These are phyloP conservation scores for Luzula sylvatica DNA, from an alignment of 176 grass and related monocot genomes.

Conservation along the genomic window DNA sequence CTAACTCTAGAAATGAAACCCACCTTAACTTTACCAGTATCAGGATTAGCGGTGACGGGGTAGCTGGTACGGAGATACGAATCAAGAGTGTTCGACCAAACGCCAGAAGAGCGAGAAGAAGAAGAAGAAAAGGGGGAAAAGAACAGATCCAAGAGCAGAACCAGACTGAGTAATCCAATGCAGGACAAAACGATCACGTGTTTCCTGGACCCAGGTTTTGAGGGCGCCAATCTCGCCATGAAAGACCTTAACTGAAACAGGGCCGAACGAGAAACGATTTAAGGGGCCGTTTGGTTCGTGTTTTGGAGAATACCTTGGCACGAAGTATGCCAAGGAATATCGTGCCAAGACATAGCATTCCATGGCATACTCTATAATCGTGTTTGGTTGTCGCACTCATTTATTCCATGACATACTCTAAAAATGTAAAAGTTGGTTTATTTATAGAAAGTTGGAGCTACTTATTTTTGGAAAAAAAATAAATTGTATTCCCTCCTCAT, in stretches of 20 bases:
- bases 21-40: slow-evolving; percentile 28
- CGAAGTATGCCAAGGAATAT: too few species aligned
- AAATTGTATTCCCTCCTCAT: too few species aligned
- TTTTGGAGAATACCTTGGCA: too few species aligned
- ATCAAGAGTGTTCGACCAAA: slow-evolving; percentile 46
- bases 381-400: too few species aligned
- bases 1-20: not conserved
- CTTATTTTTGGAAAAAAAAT: too few species aligned
- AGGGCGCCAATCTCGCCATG: slow-evolving; percentile 49
- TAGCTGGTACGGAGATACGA: slow-evolving; percentile 7
- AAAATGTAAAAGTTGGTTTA: too few species aligned
- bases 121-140: slow-evolving; percentile 77
- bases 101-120: slow-evolving; percentile 17
- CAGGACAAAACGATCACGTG: slow-evolving; percentile 40
- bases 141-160: slow-evolving; percentile 62
- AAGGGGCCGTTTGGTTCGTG: too few species aligned
- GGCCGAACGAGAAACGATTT: too few species aligned
- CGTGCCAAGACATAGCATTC: too few species aligned
- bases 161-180: slow-evolving; percentile 50
- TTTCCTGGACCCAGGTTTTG: slow-evolving; percentile 33
- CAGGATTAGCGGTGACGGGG: not conserved
- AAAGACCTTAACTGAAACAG: not conserved
- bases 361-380: too few species aligned
- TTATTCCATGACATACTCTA: too few species aligned
- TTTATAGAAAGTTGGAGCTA: too few species aligned